Percentiles rank a stretch among this genome's conserved stretches.
phyloP scores from a whole-genome alignment of 495 filamentous ascomycete species.

The Talaromyces wortmannii region DNA sequence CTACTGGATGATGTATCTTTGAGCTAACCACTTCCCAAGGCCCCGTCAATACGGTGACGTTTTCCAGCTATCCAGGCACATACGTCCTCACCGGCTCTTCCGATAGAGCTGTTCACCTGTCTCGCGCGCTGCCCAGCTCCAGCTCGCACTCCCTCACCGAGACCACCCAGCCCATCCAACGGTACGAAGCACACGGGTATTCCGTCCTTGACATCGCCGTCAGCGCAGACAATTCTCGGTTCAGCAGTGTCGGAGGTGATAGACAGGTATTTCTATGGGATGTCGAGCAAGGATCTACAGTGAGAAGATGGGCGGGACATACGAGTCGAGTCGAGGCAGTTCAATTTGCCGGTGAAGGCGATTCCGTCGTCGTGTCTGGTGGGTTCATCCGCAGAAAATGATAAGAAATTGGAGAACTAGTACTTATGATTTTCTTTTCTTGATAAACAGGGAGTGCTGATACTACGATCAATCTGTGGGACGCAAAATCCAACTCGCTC shows the following conservation, averaged over 20 bases:
- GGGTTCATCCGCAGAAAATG: constrained; percentile 7
- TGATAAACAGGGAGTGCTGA: constrained; percentile 59
- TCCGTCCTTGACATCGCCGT: constrained; percentile 77
- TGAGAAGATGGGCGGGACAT: constrained; percentile 71
- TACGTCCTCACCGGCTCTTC: constrained; percentile 77
- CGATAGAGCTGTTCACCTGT: constrained; percentile 79
- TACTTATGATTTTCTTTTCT: background rate
- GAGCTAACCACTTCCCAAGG: constrained; percentile 9
- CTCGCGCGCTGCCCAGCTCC: constrained; percentile 50
- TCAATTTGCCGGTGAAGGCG: constrained; percentile 66
- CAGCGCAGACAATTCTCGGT: constrained; percentile 68
- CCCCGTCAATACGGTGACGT: constrained; percentile 34
- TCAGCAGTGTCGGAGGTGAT: constrained; percentile 81
- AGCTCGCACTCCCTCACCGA: constrained; percentile 27
- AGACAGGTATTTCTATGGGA: constrained; percentile 91
- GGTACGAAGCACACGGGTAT: constrained; percentile 85
- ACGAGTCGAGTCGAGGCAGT: constrained; percentile 67
- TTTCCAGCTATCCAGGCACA: constrained; percentile 28
- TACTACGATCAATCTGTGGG: constrained; percentile 82
- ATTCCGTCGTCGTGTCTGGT: constrained; percentile 61
- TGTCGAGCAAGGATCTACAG: constrained; percentile 67
- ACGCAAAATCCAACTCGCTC: constrained; percentile 50
- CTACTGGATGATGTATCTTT: no score
- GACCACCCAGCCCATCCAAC: constrained; percentile 61
- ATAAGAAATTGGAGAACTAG: background rate